phyloP scores from a whole-genome alignment of 208 protist genomes.

The Novymonas esmeraldas region DNA sequence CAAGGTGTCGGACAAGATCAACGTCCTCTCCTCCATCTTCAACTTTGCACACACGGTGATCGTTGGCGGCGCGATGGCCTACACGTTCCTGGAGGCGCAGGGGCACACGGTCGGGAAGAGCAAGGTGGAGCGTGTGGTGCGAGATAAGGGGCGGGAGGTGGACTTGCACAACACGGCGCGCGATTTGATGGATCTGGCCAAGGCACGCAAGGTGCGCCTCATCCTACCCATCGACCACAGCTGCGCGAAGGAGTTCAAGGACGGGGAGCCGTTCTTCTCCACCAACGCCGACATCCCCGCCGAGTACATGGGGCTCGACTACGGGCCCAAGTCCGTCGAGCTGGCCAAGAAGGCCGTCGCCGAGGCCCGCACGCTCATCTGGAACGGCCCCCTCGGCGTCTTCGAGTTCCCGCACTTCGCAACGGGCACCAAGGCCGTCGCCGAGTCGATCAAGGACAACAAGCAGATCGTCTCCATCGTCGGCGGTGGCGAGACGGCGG shows the following conservation, averaged over 20 bases:
- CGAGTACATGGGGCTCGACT: conserved; percentile 96
- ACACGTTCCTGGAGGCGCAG: conserved; percentile 96
- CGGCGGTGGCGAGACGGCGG: conserved; percentile 99
- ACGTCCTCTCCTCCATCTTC: conserved; percentile 98
- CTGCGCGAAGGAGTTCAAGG: conserved; percentile 93
- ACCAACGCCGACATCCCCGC: conserved; percentile 78
- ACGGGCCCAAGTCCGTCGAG: conserved; percentile 93
- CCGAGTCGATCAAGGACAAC: conserved; percentile 75
- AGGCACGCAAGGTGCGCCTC: conserved; percentile 95
- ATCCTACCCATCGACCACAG: conserved; percentile 98
- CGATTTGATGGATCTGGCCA: conserved; percentile 84
- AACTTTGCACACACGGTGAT: conserved; percentile 98
- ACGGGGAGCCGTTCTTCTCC: conserved; percentile 80
- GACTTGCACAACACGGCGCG: conserved; percentile 78
- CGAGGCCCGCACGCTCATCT: conserved; percentile 94
- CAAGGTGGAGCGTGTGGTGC: conserved; percentile 93
- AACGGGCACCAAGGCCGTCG: conserved; percentile 82
- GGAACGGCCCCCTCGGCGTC: conserved; percentile 98
- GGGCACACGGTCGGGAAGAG: conserved; percentile 93
- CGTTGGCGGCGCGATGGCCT: conserved; percentile 99
- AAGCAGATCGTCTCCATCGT: conserved; percentile 91
- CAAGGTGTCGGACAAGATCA: conserved; percentile 99
- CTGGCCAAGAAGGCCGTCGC: conserved; percentile 74
- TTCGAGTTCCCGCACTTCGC: conserved; percentile 98
- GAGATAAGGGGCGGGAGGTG: conserved; percentile 83